phyloP scores from a whole-genome alignment of 257 asterid species.

The Solanum rostratum region DNA sequence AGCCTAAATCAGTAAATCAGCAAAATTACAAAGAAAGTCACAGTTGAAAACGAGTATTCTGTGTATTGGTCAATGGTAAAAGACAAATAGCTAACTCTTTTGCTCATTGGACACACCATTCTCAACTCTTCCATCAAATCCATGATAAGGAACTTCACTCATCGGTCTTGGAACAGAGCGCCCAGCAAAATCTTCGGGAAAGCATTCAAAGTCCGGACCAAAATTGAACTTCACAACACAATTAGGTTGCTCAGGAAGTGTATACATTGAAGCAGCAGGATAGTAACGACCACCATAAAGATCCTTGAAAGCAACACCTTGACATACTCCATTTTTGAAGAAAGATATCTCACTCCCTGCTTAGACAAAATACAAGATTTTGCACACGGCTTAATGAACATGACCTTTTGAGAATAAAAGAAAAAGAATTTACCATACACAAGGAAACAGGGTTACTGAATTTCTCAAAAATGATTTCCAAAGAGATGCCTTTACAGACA shows the following conservation, averaged over 20 bases:
- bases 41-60: not conserved
- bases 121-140: conserved; percentile 66
- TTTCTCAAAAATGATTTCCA: not conserved
- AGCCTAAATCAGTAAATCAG: conserved; percentile 4
- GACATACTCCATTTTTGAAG: conserved; percentile 83
- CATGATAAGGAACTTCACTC: conserved; percentile 91
- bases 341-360: conserved; percentile 94
- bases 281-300: conserved; percentile 84
- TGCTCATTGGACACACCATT: conserved; percentile 61
- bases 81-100: conserved; percentile 24
- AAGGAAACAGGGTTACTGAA: not conserved
- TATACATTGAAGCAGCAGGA: conserved; percentile 98
- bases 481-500: not conserved
- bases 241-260: conserved; percentile 87
- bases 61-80: conserved; percentile 5
- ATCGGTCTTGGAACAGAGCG: conserved; percentile 67
- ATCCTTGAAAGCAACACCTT: conserved; percentile 80
- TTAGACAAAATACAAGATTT: conserved; percentile 1
- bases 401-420: not conserved
- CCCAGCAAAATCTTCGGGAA: conserved; percentile 73
- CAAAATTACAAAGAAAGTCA: conserved; percentile 12
- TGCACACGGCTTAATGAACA: not conserved
- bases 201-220: conserved; percentile 83
- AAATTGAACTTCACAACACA: conserved; percentile 89
- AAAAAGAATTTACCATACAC: not conserved